These are phyloP conservation scores for Colletotrichum liriopes DNA, from an alignment of 2,329 filamentous ascomycete species.

Conservation along the genomic window DNA sequence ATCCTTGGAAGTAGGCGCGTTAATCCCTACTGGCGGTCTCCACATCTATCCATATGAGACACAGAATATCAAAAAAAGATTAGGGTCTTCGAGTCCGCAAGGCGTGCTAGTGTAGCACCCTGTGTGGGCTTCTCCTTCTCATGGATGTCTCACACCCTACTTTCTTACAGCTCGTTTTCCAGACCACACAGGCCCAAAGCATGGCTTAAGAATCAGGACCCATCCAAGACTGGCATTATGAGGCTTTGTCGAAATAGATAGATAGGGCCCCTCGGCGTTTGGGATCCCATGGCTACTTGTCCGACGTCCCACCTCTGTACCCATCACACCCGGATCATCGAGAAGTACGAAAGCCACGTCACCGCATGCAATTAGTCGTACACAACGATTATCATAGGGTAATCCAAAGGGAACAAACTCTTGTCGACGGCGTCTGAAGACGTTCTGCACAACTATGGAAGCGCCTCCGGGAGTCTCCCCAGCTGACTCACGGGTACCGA, in stretches of 20 bases:
- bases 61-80: constrained; percentile 14
- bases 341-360: not conserved
- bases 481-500: constrained; percentile 11
- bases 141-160: constrained; percentile 27
- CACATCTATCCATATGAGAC: constrained; percentile 32
- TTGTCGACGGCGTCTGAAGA: not conserved
- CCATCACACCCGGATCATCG: not conserved
- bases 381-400: not conserved
- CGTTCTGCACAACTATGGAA: constrained; percentile 28
- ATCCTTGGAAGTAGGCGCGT: constrained; percentile 27
- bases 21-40: constrained; percentile 31
- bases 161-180: constrained; percentile 4
- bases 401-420: no score
- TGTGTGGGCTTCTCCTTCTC: constrained; percentile 19
- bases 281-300: not conserved
- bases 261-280: not conserved
- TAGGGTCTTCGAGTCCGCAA: constrained; percentile 6
- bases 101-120: constrained; percentile 20
- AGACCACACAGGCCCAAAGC: not conserved
- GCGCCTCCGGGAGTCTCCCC: constrained; percentile 30
- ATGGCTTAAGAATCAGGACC: not conserved
- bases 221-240: not conserved
- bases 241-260: constrained; percentile 22
- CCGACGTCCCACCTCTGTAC: constrained; percentile 6
- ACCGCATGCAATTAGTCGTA: not conserved